Evolutionary conservation across 441 rosid genomes (phyloP).

Genomic region (Euphorbia corollata): DNA sequence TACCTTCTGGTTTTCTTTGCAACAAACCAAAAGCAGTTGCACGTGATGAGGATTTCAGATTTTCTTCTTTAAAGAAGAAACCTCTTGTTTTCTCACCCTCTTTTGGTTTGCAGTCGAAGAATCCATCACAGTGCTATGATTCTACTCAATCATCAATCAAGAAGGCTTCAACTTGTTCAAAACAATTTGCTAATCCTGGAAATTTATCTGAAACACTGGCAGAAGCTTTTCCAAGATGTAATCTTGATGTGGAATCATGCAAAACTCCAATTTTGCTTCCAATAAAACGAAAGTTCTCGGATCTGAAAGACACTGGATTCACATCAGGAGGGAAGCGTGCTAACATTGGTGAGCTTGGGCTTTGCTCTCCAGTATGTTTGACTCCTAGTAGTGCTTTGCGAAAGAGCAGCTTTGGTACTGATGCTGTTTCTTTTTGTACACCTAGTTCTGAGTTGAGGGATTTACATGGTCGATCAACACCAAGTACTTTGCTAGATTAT

Average conservation of each 20-base stretch:
- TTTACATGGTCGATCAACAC: slow-evolving; percentile 35
- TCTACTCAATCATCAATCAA: slow-evolving; percentile 36
- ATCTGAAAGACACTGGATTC: slow-evolving; percentile 54
- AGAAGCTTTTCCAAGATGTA: slow-evolving; percentile 36
- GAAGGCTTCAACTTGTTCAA: slow-evolving; percentile 34
- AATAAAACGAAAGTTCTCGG: slow-evolving; percentile 68
- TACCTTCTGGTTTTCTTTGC: slow-evolving; percentile 59
- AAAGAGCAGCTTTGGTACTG: slow-evolving; percentile 37
- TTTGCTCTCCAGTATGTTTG: slow-evolving; percentile 52
- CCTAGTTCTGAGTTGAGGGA: slow-evolving; percentile 48
- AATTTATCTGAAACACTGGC: slow-evolving; percentile 33
- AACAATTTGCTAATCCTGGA: slow-evolving; percentile 31
- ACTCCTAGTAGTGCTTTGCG: slow-evolving; percentile 45
- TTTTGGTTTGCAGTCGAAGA: slow-evolving; percentile 48
- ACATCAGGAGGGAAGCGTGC: slow-evolving; percentile 59
- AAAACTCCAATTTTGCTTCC: slow-evolving; percentile 70
- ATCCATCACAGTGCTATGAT: slow-evolving; percentile 42
- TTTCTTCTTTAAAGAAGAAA: slow-evolving; percentile 63
- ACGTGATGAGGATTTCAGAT: slow-evolving; percentile 39
- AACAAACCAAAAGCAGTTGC: slow-evolving; percentile 39
- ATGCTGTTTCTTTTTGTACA: slow-evolving; percentile 46
- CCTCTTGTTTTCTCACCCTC: slow-evolving; percentile 67
- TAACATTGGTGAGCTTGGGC: slow-evolving; percentile 59
- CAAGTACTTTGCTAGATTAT: slow-evolving; percentile 32
- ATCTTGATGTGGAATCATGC: slow-evolving; percentile 47